Base-by-base conservation (phyloP, 2,329 filamentous ascomycete genomes). In the Calonectria fujianensis region DNA sequence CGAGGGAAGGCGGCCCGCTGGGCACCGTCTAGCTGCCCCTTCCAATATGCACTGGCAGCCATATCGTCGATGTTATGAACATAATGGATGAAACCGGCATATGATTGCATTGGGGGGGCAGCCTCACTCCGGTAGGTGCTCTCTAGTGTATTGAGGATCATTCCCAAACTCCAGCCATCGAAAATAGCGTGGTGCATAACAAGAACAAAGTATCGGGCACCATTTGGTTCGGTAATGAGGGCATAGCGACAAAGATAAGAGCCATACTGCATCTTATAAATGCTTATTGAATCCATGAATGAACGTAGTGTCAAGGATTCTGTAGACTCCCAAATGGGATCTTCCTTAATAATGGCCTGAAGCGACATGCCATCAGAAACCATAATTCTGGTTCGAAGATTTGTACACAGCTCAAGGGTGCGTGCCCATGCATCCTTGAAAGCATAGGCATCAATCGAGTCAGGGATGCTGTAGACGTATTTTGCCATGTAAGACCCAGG, bases 111-210 rank as follows among this genome's bases (percentile, higher is more conserved):
- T 13, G 31, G 14, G 6, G 66, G 13, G 18, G 39, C 37, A 10
- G 37, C 14, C 14, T 59, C 27, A 37, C 51, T 27, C 9, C 66
- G 24, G 27, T 69, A 69, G 1, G 45, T 13, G 13, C n/a, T 69
- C 24, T 69, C 35, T 20, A 69, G 24, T 4, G 52, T 54, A 3
- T 35, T n/a, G 11, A 70, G 24, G 7, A 69, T 39, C 16, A 72
- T 54, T 8, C 32, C 41, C 4, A 75, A 51, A 27, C 78, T 80
- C 78, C 79, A 80, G 7, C 80, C 80, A 52, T 82, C 80, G 6
- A 76, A 77, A 6, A 81, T 70, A 16, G 78, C 76, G 29, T 80
- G 79, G 50, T 81, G 80, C 59, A 79, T 76, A 8, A 76, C 71
- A 7, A 78, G 37, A 0, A 75, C 63, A 45, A 75, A 73, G 29